A percentile compares a stretch with the other conserved stretches of the same genome.
These are phyloP conservation scores for Solanum hybrid DNA, from an alignment of 305 asterid genomes.

Conservation along the genomic window DNA sequence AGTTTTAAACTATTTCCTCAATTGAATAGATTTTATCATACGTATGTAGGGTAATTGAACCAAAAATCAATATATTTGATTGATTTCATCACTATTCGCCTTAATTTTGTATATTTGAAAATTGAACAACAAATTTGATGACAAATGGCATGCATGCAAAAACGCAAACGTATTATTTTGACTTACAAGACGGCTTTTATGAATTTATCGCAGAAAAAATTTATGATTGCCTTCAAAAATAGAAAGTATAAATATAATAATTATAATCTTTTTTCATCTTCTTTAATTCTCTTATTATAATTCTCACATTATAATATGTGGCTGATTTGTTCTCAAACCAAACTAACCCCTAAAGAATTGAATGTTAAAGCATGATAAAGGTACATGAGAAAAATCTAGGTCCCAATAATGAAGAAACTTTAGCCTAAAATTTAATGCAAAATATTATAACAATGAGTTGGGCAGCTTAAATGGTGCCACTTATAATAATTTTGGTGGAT, in stretches of 20 bases:
- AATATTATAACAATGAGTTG: not conserved
- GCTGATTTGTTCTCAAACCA: not conserved
- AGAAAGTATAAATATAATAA: no score
- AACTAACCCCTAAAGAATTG: not conserved
- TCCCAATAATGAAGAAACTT: not conserved
- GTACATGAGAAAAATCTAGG: not conserved
- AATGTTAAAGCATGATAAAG: not conserved
- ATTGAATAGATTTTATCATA: not conserved
- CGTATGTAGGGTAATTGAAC: not conserved
- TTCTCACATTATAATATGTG: not conserved
- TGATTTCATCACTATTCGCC: not conserved
- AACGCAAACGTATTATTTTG: not conserved
- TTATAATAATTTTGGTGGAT: not conserved
- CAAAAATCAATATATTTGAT: not conserved
- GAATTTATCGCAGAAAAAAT: no score
- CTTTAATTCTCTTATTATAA: no score
- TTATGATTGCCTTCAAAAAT: not conserved
- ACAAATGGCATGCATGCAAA: not conserved
- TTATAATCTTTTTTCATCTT: no score
- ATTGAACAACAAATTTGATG: not conserved
- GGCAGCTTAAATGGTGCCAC: not conserved
- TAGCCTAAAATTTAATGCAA: not conserved
- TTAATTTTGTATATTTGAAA: not conserved
- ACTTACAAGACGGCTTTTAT: not conserved
- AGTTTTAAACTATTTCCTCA: not conserved